phyloP scores from a whole-genome alignment of 2,329 filamentous ascomycete species.

The Cercospora sojina region DNA sequence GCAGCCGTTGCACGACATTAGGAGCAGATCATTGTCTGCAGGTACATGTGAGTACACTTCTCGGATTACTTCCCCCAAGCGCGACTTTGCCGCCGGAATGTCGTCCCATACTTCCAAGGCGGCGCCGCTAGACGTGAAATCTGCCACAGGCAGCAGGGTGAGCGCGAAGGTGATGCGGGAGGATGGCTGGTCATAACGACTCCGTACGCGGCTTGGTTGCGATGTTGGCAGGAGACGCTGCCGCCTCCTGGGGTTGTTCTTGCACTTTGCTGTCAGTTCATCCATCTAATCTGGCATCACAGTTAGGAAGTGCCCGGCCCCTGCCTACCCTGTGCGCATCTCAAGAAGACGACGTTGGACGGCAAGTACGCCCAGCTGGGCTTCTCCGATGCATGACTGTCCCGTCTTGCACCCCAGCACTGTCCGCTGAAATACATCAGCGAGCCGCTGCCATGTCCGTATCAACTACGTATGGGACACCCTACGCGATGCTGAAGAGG shows the following conservation, averaged over 20 bases:
- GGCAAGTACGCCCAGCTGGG: background rate
- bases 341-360: background rate
- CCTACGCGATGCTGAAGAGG: background rate
- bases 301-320: background rate
- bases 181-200: background rate
- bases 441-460: background rate
- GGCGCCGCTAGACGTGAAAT: constrained; percentile 20
- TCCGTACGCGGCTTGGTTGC: background rate
- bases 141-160: constrained; percentile 15
- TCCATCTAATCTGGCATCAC: background rate
- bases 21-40: constrained; percentile 24
- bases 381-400: background rate
- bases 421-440: background rate
- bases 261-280: background rate
- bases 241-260: background rate
- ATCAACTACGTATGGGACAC: background rate
- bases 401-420: background rate
- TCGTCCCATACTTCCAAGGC: constrained; percentile 20
- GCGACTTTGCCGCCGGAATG: constrained; percentile 27
- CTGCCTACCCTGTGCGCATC: background rate
- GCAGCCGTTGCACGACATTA: constrained; percentile 18
- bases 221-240: background rate
- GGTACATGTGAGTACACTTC: constrained; percentile 24
- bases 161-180: constrained; percentile 6
- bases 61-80: constrained; percentile 23